phyloP scores from a whole-genome alignment of 148 eudicot genomes.

The Amaranthus hypochondriacus region DNA sequence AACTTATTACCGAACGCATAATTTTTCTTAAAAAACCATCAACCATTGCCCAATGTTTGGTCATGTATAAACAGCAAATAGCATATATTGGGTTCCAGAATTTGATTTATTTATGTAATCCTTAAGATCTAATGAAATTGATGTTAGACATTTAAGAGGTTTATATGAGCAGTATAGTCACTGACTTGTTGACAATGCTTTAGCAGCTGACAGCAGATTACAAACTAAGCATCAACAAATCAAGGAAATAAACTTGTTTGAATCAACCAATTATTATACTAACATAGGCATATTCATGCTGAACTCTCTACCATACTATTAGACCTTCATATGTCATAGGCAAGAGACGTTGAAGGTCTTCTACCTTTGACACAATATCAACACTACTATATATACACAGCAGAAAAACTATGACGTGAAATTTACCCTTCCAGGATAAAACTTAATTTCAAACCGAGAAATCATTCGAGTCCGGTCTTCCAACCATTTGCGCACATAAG shows the following conservation, averaged over 20 bases:
- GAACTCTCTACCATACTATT: background rate
- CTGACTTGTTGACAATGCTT: background rate
- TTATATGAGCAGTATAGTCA: too few species aligned
- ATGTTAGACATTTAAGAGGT: too few species aligned
- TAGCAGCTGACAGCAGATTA: constrained; percentile 1
- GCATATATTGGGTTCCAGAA: background rate
- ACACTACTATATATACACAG: background rate
- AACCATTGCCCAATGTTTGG: background rate
- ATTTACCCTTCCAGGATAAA: constrained; percentile 81
- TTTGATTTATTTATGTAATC: background rate
- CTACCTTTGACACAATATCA: background rate
- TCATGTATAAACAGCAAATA: too few species aligned
- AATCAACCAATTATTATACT: background rate
- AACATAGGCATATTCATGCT: background rate
- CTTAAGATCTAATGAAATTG: too few species aligned
- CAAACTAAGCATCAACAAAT: background rate
- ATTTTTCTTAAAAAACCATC: background rate
- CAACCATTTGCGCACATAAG: constrained; percentile 75
- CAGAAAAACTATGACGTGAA: background rate
- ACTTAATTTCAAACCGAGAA: constrained; percentile 53
- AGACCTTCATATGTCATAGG: background rate
- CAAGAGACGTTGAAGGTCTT: background rate
- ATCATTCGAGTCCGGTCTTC: constrained; percentile 64
- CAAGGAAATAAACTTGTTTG: background rate
- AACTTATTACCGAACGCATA: background rate